Evolutionary conservation across 768 basidiomycete genomes (phyloP).

Genomic region (Thelephora ganbajun): DNA sequence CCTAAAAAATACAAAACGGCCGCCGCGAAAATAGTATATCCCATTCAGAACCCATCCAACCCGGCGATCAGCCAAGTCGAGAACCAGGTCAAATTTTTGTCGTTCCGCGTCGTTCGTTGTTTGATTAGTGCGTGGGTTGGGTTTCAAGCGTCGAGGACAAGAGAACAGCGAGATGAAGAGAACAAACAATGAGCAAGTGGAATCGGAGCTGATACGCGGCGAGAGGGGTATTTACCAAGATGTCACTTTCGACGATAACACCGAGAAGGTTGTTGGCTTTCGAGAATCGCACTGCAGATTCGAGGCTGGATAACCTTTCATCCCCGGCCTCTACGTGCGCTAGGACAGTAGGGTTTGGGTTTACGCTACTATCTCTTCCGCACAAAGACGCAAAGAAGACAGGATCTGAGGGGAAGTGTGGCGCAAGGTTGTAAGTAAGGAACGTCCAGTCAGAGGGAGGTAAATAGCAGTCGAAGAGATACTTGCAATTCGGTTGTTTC

Average conservation of each 20-base stretch:
- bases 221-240: constrained; percentile 50
- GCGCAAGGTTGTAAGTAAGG: background rate
- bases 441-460: background rate
- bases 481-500: constrained; percentile 97
- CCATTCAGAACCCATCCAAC: no score
- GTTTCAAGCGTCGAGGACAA: background rate
- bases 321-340: constrained; percentile 30
- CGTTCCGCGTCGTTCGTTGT: no score
- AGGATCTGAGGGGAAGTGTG: constrained; percentile 44
- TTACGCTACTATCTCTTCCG: constrained; percentile 37
- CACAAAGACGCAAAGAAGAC: constrained; percentile 91
- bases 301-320: constrained; percentile 51
- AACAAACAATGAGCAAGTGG: background rate
- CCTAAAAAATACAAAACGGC: constrained; percentile 26
- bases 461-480: background rate
- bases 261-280: constrained; percentile 88
- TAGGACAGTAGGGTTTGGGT: constrained; percentile 25
- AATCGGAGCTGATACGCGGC: background rate
- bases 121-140: no score
- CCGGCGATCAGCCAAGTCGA: no score
- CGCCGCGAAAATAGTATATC: background rate
- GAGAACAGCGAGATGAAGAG: background rate
- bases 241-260: constrained; percentile 73
- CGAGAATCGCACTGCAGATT: constrained; percentile 87
- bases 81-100: no score